These are phyloP conservation scores for Aspergillus ellipticus DNA, from an alignment of 495 filamentous ascomycete species.

Conservation along the genomic window DNA sequence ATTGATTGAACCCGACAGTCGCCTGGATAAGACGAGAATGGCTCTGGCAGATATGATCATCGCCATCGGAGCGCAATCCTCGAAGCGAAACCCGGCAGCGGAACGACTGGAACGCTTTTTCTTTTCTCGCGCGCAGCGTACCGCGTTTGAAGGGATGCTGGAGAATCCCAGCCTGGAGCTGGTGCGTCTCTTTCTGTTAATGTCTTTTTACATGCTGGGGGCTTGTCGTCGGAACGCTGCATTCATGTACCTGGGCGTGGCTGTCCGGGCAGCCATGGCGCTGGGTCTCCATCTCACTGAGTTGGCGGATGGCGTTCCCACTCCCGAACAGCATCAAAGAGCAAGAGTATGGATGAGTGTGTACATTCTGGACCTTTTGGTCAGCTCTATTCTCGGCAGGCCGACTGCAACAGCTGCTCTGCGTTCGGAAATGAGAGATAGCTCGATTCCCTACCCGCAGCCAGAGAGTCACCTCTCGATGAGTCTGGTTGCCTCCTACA, in stretches of 20 bases:
- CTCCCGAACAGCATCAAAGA: conserved; percentile 10
- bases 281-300: conserved; percentile 35
- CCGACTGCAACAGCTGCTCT: conserved; percentile 33
- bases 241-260: conserved; percentile 48
- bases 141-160: conserved; percentile 34
- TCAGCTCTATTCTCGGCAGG: conserved; percentile 42
- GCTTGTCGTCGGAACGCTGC: conserved; percentile 46
- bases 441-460: neutral
- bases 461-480: conserved; percentile 7
- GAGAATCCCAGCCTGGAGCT: conserved; percentile 42
- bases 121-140: conserved; percentile 36
- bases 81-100: conserved; percentile 17
- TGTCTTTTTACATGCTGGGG: conserved; percentile 48
- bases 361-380: conserved; percentile 39
- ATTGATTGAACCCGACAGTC: conserved; percentile 7
- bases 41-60: conserved; percentile 37
- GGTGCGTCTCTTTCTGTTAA: conserved; percentile 37
- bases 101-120: conserved; percentile 29
- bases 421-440: conserved; percentile 16
- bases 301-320: neutral
- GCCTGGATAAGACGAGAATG: conserved; percentile 21
- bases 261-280: conserved; percentile 39
- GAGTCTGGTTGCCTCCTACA: conserved; percentile 33
- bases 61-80: conserved; percentile 43
- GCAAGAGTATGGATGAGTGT: conserved; percentile 43